Base-by-base conservation (phyloP, 2,329 filamentous ascomycete species). In the Leptographium wingfieldii region DNA sequence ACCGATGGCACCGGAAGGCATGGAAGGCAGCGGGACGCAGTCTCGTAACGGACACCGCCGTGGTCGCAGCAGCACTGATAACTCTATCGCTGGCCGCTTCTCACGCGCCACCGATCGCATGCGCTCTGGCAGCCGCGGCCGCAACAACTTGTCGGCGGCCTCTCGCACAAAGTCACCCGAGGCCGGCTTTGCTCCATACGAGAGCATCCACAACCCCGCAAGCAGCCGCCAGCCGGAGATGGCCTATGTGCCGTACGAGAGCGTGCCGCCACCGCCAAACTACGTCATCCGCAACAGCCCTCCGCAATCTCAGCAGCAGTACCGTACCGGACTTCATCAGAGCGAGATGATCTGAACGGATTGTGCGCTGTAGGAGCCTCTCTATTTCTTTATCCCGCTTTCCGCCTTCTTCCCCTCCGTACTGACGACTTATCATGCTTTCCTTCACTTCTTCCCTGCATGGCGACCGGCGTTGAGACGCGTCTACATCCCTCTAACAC, bases 81-180 rank as follows among this genome's bases (percentile, higher is more conserved):
- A 71, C 67, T 76, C 76, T 68, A 73, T 84, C 61, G 74, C 79
- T 2, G 76, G 77, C 3, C 80, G 81, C 38, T 70, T 84, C 63
- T 77, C 76, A 61, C 81, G 82, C 55, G 80, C 80, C 0, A 82
- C 81, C 0, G 82, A 85, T 65, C 77, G 80, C 55, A 77, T 85
- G 67, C 78, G 82, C 25, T 84, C 81, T 4, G 81, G 74, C 1
- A 84, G 81, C 68, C 79, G 82, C 19, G 77, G 76, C 57, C 76
- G 77, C 52, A 80, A 80, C 64, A 76, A 75, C 62, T 68, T 70
- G 1, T 67, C 68, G 11, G 68, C 70, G 16, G 67, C 65, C 43
- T 65, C 63, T 63, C 66, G 71, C 16, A 72, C 71, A 57, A 74
- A 72, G 66, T 74, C 71, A 2, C 74, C 75, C 0, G 73, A 74